Evolutionary conservation across 179 eudicot species (phyloP), one percentile per base, ranked within the genome.

Genomic region (Patellifolia procumbens): DNA sequence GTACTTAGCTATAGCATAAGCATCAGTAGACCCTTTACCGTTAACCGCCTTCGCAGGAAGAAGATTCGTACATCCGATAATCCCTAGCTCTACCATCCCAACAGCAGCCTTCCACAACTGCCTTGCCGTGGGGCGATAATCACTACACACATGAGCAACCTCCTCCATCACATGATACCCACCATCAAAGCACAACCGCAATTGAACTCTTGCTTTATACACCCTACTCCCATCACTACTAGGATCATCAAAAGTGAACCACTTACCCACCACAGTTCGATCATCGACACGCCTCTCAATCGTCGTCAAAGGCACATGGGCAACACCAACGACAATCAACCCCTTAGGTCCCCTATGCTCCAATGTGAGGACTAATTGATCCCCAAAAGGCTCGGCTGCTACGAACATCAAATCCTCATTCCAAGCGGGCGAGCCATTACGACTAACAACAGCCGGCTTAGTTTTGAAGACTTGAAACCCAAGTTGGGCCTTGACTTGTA

Each of bases 81-180:
- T 86, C 68, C 99, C 99, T 0, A 95, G 83, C 86, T 95, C 97
- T 31, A 95, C 75, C 11, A 82, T 91, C 4, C 99, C 97, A 1
- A 95, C 81, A 0, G 95, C 88, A 0, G 93, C 90, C 80, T 91
- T 95, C 99, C 99, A 95, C 6, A 92, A 86, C 55, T 95, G 99
- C 77, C 93, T 85, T 0, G 99, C 99, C 2, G 97, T 91, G 17
- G 99, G 99, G 1, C 95, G 93, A 51, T 89, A 95, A 72, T 95
- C 97, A 58, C 97, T 95, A 68, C 97, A 86, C 69, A 89, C 86
- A 31, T 95, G 88, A 69, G 95, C 95, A 0, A 92, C 87, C 81
- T 95, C 99, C 39, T 95, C 99, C 97, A 92, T 92, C 75, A 95
- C 99, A 68, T 95, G 97, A 74, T 95, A 95, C 81, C 99, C 99